These are phyloP conservation scores for Alternaria rosae DNA, from an alignment of 2,329 filamentous ascomycete genomes.

Conservation along the genomic window DNA sequence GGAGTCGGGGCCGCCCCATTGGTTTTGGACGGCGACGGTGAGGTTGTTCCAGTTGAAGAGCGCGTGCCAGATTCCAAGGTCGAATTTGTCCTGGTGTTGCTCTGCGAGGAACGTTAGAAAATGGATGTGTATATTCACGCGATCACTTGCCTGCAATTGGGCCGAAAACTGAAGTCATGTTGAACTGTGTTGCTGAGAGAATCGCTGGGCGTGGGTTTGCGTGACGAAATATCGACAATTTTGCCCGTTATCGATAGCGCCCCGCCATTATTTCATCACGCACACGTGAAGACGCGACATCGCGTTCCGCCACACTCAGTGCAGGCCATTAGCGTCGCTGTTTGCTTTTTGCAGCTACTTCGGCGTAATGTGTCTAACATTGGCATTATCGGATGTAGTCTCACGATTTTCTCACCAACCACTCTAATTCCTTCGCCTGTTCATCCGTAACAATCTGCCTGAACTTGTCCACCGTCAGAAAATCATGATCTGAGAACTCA, in stretches of 20 bases:
- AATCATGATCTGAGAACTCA: constrained; percentile 72
- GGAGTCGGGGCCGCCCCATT: constrained; percentile 86
- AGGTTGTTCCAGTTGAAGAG: constrained; percentile 90
- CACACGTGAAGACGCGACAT: neutral
- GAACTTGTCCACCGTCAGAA: constrained; percentile 61
- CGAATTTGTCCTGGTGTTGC: constrained; percentile 60
- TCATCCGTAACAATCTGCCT: constrained; percentile 58
- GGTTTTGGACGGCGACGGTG: constrained; percentile 82
- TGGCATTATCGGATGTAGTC: neutral
- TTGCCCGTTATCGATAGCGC: constrained; percentile 12
- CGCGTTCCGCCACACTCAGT: neutral
- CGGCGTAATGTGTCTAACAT: neutral
- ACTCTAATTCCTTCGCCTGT: constrained; percentile 57
- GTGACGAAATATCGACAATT: constrained; percentile 11
- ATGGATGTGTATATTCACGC: neutral
- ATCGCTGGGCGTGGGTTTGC: constrained; percentile 7
- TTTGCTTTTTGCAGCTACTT: neutral
- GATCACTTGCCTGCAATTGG: constrained; percentile 6
- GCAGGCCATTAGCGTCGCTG: neutral
- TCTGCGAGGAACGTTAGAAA: constrained; percentile 25
- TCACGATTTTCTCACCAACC: constrained; percentile 46
- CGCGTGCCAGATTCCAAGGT: constrained; percentile 83
- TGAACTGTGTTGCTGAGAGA: constrained; percentile 3
- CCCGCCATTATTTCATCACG: constrained; percentile 1
- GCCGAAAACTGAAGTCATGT: constrained; percentile 13